Conservation (phyloP, 2,329 filamentous ascomycete species). For the Ophiocordyceps camponoti-saundersi region DNA sequence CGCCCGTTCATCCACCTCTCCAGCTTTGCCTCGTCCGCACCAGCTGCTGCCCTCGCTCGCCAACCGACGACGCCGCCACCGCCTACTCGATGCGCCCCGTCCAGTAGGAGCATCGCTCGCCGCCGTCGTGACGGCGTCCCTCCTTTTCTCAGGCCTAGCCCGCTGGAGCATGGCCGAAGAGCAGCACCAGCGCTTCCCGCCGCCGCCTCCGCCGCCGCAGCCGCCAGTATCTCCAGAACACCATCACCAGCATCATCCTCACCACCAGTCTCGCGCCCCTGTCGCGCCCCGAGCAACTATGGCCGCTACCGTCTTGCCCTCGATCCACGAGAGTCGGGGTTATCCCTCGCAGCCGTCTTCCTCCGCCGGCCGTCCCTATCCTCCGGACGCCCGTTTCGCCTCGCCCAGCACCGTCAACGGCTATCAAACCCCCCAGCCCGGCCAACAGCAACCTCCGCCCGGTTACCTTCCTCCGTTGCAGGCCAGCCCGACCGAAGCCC, state of each 20-base stretch:
- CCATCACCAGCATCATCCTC: neutral
- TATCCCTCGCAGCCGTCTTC: slow-evolving; percentile 1
- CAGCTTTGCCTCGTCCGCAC: no score
- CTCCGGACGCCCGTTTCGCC: slow-evolving; percentile 20
- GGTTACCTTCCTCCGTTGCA: slow-evolving; percentile 22
- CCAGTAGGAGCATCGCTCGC: neutral
- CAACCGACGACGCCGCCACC: no score
- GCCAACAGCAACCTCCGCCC: slow-evolving; percentile 10
- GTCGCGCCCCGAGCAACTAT: slow-evolving; percentile 15
- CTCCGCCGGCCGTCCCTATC: slow-evolving; percentile 14
- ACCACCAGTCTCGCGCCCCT: neutral
- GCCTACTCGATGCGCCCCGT: neutral
- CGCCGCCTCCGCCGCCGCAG: no score
- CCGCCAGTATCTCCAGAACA: neutral
- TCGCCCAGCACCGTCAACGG: slow-evolving; percentile 28
- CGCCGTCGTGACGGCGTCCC: neutral
- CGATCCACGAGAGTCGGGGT: slow-evolving; percentile 28
- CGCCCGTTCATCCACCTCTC: no score
- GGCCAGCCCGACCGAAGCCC: slow-evolving; percentile 14
- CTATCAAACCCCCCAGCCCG: slow-evolving; percentile 22
- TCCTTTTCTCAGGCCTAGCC: neutral
- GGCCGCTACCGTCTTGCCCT: slow-evolving; percentile 28
- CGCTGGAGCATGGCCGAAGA: neutral
- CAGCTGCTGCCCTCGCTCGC: no score
- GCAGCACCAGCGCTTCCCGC: neutral